phyloP scores from a whole-genome alignment of 2,329 filamentous ascomycete genomes.

The Cercospora brassicicola region DNA sequence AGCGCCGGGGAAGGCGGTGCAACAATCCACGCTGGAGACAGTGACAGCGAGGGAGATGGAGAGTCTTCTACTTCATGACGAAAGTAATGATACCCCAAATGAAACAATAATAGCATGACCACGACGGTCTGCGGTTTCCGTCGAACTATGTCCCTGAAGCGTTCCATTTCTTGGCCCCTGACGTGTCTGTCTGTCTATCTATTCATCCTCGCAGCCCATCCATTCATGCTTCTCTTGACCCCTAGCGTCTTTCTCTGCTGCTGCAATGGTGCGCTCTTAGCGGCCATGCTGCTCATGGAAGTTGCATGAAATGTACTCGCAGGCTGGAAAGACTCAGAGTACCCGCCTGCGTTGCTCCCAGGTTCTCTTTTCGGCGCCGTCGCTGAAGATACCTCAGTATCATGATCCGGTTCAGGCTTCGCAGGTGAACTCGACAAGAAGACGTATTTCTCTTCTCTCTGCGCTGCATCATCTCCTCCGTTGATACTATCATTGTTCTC shows the following conservation, averaged over 20 bases:
- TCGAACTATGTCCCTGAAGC: background rate
- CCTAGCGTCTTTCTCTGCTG: constrained; percentile 51
- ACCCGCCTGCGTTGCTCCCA: background rate
- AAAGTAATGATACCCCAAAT: constrained; percentile 21
- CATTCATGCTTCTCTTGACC: constrained; percentile 52
- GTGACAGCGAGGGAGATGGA: constrained; percentile 6
- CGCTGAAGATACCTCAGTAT: background rate
- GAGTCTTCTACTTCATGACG: background rate
- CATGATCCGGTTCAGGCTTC: constrained; percentile 33
- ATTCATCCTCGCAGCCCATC: constrained; percentile 41
- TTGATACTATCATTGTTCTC: background rate
- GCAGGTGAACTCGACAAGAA: constrained; percentile 48
- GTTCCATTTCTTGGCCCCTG: background rate
- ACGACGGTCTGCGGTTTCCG: background rate
- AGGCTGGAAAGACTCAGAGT: constrained; percentile 32
- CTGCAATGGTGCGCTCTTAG: constrained; percentile 21
- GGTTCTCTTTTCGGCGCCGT: background rate
- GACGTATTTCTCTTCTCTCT: constrained; percentile 49
- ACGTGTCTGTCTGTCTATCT: background rate
- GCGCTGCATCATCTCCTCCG: background rate
- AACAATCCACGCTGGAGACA: constrained; percentile 14
- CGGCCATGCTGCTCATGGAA: constrained; percentile 38
- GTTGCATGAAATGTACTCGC: constrained; percentile 49
- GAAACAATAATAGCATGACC: background rate
- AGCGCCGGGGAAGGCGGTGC: constrained; percentile 17